Base-by-base conservation (phyloP, 306 rosid genomes). In the Nissolia schottii region DNA sequence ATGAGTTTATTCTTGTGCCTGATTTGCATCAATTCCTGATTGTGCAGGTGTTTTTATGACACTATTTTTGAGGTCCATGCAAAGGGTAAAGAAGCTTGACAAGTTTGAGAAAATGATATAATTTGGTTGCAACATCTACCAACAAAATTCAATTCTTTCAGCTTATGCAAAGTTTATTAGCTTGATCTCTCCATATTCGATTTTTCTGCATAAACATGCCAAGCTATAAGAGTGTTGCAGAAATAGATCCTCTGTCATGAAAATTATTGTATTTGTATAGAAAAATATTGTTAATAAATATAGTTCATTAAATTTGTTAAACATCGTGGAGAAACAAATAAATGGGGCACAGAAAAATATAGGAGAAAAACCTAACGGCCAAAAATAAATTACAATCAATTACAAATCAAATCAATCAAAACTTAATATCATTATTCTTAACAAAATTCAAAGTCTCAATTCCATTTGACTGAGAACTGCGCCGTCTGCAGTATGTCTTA, bases 71-170 rank as follows among this genome's bases (percentile, higher is more conserved):
- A 83, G 92, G 79, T 86, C 87, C 13, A 88, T 92, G 91, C 95
- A 82, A 71, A 77, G 92, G 81, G 91, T 85, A 70, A 85, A 84
- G 76, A 79, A 3, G 78, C 98, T 92, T 31, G 96, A 90, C 8
- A 92, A 88, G 69, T 73, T 90, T 58, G 96, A 90, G 88, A 87
- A 86, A 46, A 90, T 92, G 96, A 79, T 90, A 24, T 90, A 71
- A 74, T 23, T 77, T n/a, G 40, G 8, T 64, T 8, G 66, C 54
- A n/a, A n/a, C 56, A 46, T 40, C 40, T 12, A 78, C 64, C 74
- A 48, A 53, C 65, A 43, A 31, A n/a, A 11, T 45, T 60, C 73
- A 48, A 67, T 66, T 73, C 82, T 64, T 48, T 78, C 65, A 23
- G 57, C 24, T 54, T 64, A 46, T 64, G 68, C 49, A 15, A 43